Conservation (phyloP, 306 rosid genomes). For the Cicer cuneatum region DNA sequence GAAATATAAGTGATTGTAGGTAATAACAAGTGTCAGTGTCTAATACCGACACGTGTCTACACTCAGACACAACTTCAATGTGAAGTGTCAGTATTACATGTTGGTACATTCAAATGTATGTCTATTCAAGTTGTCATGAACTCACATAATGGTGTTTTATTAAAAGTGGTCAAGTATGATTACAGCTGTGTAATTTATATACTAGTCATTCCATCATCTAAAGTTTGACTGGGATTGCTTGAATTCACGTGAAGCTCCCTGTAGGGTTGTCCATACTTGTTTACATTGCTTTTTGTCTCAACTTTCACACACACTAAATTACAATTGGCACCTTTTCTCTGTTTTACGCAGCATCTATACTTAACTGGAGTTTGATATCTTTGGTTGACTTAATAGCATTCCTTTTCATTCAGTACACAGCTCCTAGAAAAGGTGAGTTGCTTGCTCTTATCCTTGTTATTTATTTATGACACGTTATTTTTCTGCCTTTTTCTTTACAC, state of each 20-base stretch:
- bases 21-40: too few relatives aligned
- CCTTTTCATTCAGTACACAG: slow-evolving; percentile 53
- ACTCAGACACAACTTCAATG: too few relatives aligned
- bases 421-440: slow-evolving; percentile 52
- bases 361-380: slow-evolving; percentile 56
- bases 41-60: too few relatives aligned
- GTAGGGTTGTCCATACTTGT: slow-evolving; percentile 1
- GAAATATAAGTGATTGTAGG: too few relatives aligned
- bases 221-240: slow-evolving; percentile 22
- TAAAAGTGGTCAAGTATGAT: slow-evolving; percentile 4
- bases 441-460: slow-evolving; percentile 31
- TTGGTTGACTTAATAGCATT: slow-evolving; percentile 53
- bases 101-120: neutral
- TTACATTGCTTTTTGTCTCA: slow-evolving; percentile 7
- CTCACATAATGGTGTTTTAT: neutral
- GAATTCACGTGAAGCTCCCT: slow-evolving; percentile 19
- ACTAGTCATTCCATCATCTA: neutral
- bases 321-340: slow-evolving; percentile 10
- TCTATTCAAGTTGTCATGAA: slow-evolving; percentile 4
- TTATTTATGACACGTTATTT: slow-evolving; percentile 3
- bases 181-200: neutral
- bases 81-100: too few relatives aligned
- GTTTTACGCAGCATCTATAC: slow-evolving; percentile 53
- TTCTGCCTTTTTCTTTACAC: slow-evolving; percentile 3
- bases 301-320: neutral